Conservation (phyloP, 352 stramenopile species). For the Blastocystis sp. region DNA sequence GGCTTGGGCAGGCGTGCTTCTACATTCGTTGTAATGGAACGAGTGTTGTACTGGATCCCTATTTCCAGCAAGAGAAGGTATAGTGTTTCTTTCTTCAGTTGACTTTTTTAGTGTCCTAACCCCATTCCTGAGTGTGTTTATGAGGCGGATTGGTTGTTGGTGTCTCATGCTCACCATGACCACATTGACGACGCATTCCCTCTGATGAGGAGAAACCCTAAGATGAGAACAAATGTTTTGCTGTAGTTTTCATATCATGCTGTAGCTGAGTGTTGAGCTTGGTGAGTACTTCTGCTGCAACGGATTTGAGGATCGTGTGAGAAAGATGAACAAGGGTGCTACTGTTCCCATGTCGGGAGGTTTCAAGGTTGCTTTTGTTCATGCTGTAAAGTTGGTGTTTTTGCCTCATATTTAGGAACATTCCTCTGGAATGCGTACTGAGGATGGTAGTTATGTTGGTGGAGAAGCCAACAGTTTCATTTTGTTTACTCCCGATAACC, state of each 20-base stretch:
- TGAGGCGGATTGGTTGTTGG: slow-evolving; percentile 39
- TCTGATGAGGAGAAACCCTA: slow-evolving; percentile 58
- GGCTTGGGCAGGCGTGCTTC: slow-evolving; percentile 59
- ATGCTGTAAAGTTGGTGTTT: background rate
- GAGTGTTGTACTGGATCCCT: slow-evolving; percentile 53
- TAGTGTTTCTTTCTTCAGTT: background rate
- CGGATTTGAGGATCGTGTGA: slow-evolving; percentile 40
- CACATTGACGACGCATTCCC: slow-evolving; percentile 57
- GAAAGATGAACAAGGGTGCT: slow-evolving; percentile 60
- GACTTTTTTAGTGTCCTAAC: slow-evolving; percentile 26
- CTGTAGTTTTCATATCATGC: background rate
- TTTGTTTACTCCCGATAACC: slow-evolving; percentile 56
- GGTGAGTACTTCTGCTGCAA: slow-evolving; percentile 60
- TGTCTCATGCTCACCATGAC: slow-evolving; percentile 56
- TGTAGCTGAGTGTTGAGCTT: slow-evolving; percentile 47
- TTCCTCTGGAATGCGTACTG: slow-evolving; percentile 46
- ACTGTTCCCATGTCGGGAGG: slow-evolving; percentile 52
- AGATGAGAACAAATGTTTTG: slow-evolving; percentile 51
- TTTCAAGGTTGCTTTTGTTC: slow-evolving; percentile 55
- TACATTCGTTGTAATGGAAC: slow-evolving; percentile 57
- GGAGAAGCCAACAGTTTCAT: slow-evolving; percentile 61
- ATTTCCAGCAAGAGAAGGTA: slow-evolving; percentile 59
- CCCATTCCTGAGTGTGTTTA: slow-evolving; percentile 55
- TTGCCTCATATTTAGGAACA: background rate
- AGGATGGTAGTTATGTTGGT: slow-evolving; percentile 50